Evolutionary conservation across 208 protist species (phyloP).

Genomic region (Leptomonas seymouri): DNA sequence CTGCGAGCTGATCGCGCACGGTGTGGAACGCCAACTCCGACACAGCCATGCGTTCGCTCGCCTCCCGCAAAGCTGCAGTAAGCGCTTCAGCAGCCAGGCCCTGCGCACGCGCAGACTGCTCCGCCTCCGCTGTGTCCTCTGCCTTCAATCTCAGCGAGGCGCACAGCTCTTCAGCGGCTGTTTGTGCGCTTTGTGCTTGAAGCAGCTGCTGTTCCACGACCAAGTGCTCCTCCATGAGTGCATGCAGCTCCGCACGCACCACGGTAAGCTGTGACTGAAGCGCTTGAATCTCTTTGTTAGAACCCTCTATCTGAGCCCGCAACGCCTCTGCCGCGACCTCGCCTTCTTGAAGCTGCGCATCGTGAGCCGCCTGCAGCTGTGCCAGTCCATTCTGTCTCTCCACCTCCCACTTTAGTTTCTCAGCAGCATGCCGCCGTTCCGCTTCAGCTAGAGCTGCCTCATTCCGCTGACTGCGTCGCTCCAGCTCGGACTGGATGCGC

Average conservation of each 20-base stretch:
- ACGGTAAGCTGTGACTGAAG: background rate
- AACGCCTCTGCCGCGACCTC: background rate
- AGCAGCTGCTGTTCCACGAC: background rate
- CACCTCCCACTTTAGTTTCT: constrained; percentile 6
- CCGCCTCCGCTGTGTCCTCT: background rate
- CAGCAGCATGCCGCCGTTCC: constrained; percentile 8
- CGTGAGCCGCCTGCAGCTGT: constrained; percentile 2
- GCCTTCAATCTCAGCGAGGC: constrained; percentile 8
- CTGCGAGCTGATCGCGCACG: constrained; percentile 16
- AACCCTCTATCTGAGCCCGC: background rate
- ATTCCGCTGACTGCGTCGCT: constrained; percentile 21
- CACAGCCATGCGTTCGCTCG: constrained; percentile 22
- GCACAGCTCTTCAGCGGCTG: constrained; percentile 6
- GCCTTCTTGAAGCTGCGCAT: background rate
- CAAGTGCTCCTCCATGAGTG: constrained; percentile 4
- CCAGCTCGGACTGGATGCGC: constrained; percentile 30
- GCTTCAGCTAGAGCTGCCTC: background rate
- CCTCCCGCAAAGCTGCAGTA: constrained; percentile 1
- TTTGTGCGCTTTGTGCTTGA: background rate
- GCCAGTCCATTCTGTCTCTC: constrained; percentile 8
- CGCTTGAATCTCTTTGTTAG: background rate
- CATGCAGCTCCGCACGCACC: constrained; percentile 1
- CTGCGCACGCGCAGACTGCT: background rate
- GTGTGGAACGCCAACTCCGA: constrained; percentile 24
- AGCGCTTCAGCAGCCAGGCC: background rate